Evolutionary conservation across 2,329 filamentous ascomycete species (phyloP), one percentile per base, ranked within the genome.

Genomic region (Colletotrichum nymphaeae): DNA sequence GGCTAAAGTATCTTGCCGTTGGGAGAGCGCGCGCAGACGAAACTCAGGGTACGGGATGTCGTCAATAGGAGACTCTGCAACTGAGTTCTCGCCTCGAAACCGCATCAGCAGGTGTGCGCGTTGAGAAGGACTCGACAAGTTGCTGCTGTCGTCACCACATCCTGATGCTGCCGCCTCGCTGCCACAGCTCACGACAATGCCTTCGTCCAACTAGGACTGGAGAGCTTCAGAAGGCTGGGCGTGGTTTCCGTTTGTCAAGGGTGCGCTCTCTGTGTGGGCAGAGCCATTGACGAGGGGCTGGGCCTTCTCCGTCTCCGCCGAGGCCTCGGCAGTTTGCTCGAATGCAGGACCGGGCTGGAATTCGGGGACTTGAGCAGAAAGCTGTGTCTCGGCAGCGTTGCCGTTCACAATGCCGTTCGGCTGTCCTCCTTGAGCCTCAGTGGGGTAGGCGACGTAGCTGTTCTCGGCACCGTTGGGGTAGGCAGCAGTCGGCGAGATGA

Each of bases 341-440:
- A 62, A 67, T 14, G 64, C 32, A 11, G 60, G 69, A 12, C 78
- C 73, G 16, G 89, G 89, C 8, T 88, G 86, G 76, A 92, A 93
- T 74, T 92, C 90, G 0, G 90, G 89, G 2, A 92, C 91, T 24
- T 87, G 83, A n/a, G 90, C 90, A 37, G 90, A 92, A 30, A 93
- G 84, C 64, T 88, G 87, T 8, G 87, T 88, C 67, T 88, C 88
- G 12, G 68, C 28, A 9, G 53, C 68, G 5, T 72, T 64, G 30
- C 63, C 79, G 55, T 82, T 81, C 46, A 75, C 64, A 46, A 75
- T 65, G 19, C 79, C 80, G 26, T 80, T 79, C 9, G 77, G 69
- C 68, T 89, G 78, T 16, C 69, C 88, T 6, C 79, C 71, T 16
- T 81, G 77, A 14, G 14, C 30, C 30, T 74, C 72, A n/a, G 24